Evolutionary conservation across 2,329 filamentous ascomycete genomes (phyloP), one percentile per base, ranked within the genome.

Genomic region (Pseudopyricularia cyperi): DNA sequence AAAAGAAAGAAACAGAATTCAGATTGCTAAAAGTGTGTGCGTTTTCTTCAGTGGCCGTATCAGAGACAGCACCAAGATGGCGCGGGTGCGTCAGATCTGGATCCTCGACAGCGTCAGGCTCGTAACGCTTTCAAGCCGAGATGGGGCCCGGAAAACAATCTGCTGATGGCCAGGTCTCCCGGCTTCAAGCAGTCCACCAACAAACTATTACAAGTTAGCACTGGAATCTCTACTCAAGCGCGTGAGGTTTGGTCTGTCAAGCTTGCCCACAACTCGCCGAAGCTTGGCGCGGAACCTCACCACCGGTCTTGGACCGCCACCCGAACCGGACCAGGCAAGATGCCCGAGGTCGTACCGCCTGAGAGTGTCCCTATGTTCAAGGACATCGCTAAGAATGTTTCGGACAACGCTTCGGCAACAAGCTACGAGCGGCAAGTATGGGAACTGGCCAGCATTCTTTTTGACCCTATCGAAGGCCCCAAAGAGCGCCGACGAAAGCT

Each of bases 381-480:
- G 24, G 49, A 51, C 7, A 49, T 54, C 54, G 39, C 56, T 6
- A 55, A 60, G 3, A 63, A 63, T 52, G 67, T 68, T 14, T 54
- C 56, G 26, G 63, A 59, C 15, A 12, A 26, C 51, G 65, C 62
- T 56, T 68, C 71, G 15, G 72, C 72, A 22, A 72, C 66, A 52
- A 66, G 71, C 19, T 79, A 88, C 53, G 88, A 94, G 66, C 80
- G 82, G 60, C 73, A 81, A 14, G 81, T 93, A 1, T 98, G 94
- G 93, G 79, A 88, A 55, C 73, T 98, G 34, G 84, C 88, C 1
- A 86, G 87, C 53, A 83, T 96, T 35, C 75, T 98, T 3, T 98
- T 95, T 61, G 89, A 95, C 57, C 73, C 82, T n/a, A 56, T 80
- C 15, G 62, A 75, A 30, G 59, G 70, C 11, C 61, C 66, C 0